Evolutionary conservation across 257 asterid genomes (phyloP).

Genomic region (Thymus mandschuricus): DNA sequence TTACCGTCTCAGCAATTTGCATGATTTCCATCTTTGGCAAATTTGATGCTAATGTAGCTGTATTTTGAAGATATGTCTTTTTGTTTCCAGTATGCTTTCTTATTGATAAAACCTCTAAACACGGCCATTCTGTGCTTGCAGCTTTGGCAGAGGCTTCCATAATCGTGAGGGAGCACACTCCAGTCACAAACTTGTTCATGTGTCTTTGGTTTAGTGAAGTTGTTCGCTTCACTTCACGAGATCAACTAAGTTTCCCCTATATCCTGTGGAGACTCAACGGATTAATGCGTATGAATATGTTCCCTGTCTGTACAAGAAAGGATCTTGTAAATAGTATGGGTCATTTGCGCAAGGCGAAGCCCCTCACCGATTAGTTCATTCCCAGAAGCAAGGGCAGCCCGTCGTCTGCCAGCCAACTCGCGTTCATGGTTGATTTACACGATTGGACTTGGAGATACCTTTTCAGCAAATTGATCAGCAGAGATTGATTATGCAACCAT

Average conservation of each 20-base stretch:
- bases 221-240: constrained; percentile 97
- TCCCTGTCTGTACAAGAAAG: constrained; percentile 95
- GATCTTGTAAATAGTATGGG: constrained; percentile 99
- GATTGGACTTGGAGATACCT: background rate
- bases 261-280: constrained; percentile 87
- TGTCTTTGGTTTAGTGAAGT: constrained; percentile 98
- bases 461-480: constrained; percentile 1
- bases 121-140: constrained; percentile 41
- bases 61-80: too few relatives aligned
- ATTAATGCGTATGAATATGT: constrained; percentile 62
- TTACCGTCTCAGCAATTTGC: too few relatives aligned
- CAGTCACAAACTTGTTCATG: constrained; percentile 65
- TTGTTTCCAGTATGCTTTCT: background rate
- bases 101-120: too few relatives aligned
- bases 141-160: constrained; percentile 98
- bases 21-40: too few relatives aligned
- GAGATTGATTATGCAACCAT: constrained; percentile 8
- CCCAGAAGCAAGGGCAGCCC: too few relatives aligned
- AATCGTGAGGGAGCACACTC: constrained; percentile 92
- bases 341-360: constrained; percentile 93
- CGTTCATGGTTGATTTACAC: constrained; percentile 24
- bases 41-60: too few relatives aligned
- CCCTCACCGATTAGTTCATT: constrained; percentile 49
- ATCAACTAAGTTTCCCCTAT: constrained; percentile 93
- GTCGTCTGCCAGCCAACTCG: background rate